A percentile compares a stretch with the other conserved stretches of the same genome.
Evolutionary conservation across 805 yeast species (phyloP).

Genomic region (Ogataea thermomethanolica): DNA sequence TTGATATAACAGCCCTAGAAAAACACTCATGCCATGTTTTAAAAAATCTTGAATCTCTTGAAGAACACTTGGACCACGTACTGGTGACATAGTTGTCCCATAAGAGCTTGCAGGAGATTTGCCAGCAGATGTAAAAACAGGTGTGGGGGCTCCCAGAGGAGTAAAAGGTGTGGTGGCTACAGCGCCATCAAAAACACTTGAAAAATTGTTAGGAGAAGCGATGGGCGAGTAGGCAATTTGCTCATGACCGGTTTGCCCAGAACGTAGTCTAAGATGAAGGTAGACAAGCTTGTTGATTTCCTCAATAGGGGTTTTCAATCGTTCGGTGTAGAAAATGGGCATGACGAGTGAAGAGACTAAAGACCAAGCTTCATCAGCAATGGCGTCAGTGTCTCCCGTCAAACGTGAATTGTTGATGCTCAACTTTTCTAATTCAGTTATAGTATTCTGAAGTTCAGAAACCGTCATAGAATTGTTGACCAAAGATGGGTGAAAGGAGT

Average conservation of each 20-base stretch:
- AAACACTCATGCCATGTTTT: conserved; percentile 37
- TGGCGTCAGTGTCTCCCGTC: conserved; percentile 35
- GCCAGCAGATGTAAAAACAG: conserved; percentile 18
- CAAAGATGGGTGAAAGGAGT: conserved; percentile 35
- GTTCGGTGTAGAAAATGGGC: conserved; percentile 49
- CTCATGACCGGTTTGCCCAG: conserved; percentile 8
- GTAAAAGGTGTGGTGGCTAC: conserved; percentile 12
- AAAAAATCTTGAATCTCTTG: conserved; percentile 46
- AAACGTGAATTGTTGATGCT: conserved; percentile 26
- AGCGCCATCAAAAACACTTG: conserved; percentile 1
- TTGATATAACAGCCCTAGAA: conserved; percentile 24
- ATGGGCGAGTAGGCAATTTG: conserved; percentile 11
- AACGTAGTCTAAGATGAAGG: conserved; percentile 30
- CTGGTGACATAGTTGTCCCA: conserved; percentile 16
- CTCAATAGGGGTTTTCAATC: conserved; percentile 51
- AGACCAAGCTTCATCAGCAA: conserved; percentile 50
- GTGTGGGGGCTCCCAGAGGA: conserved; percentile 24
- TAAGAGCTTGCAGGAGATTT: conserved; percentile 21
- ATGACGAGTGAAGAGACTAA: conserved; percentile 39
- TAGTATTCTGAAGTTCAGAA: conserved; percentile 30
- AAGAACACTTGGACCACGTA: conserved; percentile 34
- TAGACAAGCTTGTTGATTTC: conserved; percentile 50
- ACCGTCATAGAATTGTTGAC: conserved; percentile 26
- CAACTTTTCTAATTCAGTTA: conserved; percentile 29
- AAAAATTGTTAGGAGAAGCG: conserved; percentile 7